Evolutionary conservation across 208 protist species (phyloP).

Genomic region (Histomonas meleagridis): DNA sequence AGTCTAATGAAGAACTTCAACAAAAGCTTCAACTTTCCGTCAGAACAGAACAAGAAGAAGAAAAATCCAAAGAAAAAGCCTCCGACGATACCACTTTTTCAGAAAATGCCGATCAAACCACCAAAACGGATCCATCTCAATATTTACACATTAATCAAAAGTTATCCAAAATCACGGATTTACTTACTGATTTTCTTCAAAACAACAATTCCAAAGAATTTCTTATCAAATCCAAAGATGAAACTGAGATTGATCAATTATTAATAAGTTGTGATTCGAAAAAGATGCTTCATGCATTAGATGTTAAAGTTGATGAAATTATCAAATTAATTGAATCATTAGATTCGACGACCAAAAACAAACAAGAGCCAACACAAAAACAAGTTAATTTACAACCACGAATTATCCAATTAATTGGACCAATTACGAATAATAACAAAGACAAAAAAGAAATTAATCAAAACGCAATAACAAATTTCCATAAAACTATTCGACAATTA

Average conservation of each 20-base stretch:
- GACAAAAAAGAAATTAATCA: not conserved
- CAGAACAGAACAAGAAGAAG: no score
- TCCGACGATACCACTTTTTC: no score
- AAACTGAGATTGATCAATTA: not conserved
- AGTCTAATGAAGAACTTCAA: not conserved
- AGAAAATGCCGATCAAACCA: no score
- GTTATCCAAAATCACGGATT: not conserved
- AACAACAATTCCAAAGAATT: not conserved
- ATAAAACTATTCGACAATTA: not conserved
- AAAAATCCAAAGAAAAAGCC: no score
- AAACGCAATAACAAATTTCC: not conserved
- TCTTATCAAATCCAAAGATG: not conserved
- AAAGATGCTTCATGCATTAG: not conserved
- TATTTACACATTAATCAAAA: not conserved
- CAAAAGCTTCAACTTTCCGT: not conserved
- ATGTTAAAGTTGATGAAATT: not conserved
- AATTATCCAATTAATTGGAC: no score
- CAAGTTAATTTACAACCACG: not conserved
- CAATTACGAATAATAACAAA: no score
- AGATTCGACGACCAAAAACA: not conserved
- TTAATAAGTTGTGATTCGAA: not conserved
- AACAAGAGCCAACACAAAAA: not conserved
- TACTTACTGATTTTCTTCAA: not conserved
- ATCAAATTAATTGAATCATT: not conserved
- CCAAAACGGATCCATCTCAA: not conserved